Percentiles rank a stretch among this genome's conserved stretches.
Conservation (phyloP, 495 filamentous ascomycete species). For the Cenococcum geophilum region DNA sequence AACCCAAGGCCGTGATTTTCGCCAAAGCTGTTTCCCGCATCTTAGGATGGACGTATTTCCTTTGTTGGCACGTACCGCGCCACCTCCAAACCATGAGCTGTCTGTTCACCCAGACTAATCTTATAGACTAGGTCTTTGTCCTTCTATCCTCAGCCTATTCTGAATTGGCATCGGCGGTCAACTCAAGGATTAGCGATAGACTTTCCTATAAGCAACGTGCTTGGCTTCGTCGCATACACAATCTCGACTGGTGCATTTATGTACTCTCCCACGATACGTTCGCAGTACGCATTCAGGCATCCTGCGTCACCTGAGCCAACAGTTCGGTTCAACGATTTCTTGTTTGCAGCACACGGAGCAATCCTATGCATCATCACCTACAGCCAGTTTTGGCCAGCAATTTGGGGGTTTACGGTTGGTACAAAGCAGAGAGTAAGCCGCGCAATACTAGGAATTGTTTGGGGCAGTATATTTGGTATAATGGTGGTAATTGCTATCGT, state of each 20-base stretch:
- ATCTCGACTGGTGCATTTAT: conserved; percentile 67
- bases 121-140: conserved; percentile 57
- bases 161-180: conserved; percentile 66
- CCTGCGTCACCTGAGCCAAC: conserved; percentile 65
- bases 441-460: conserved; percentile 58
- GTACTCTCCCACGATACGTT: conserved; percentile 67
- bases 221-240: conserved; percentile 77
- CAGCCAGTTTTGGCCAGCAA: conserved; percentile 61
- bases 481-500: conserved; percentile 47
- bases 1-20: conserved; percentile 16
- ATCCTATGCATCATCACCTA: conserved; percentile 60
- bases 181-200: conserved; percentile 81
- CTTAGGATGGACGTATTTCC: conserved; percentile 35
- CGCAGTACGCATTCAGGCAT: conserved; percentile 80
- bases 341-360: conserved; percentile 74
- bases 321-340: conserved; percentile 83
- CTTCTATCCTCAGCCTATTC: conserved; percentile 84
- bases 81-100: conserved; percentile 40
- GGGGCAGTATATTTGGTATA: conserved; percentile 58
- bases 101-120: conserved; percentile 44
- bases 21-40: conserved; percentile 24
- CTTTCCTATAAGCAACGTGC: conserved; percentile 73
- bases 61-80: conserved; percentile 29
- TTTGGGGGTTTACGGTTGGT: conserved; percentile 71
- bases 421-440: conserved; percentile 53